Evolutionary conservation across 2,329 filamentous ascomycete genomes (phyloP).

Genomic region (Fusarium euwallaceae): DNA sequence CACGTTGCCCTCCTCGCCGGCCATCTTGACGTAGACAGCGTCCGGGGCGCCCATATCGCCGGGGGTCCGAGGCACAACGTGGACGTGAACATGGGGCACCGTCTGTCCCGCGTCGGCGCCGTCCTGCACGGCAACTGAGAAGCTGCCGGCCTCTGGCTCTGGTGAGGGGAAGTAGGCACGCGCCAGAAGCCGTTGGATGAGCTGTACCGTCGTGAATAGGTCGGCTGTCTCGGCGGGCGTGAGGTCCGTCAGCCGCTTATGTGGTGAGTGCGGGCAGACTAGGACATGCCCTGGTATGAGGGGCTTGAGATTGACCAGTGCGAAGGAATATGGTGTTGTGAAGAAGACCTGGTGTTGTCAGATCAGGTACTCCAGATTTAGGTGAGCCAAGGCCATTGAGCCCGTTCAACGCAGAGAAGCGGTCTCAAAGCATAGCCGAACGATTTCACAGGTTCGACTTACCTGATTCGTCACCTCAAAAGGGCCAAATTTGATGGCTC

Average conservation of each 20-base stretch:
- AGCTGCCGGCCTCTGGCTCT: conserved; percentile 74
- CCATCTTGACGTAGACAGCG: conserved; percentile 85
- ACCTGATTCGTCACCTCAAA: conserved; percentile 84
- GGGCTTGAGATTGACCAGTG: conserved; percentile 95
- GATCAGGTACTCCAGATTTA: neutral
- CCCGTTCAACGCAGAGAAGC: neutral
- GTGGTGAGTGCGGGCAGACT: conserved; percentile 79
- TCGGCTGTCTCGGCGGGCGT: conserved; percentile 79
- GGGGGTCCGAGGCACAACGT: conserved; percentile 82
- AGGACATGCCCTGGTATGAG: conserved; percentile 94
- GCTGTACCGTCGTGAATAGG: conserved; percentile 88
- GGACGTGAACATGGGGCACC: conserved; percentile 92
- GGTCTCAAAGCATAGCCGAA: neutral
- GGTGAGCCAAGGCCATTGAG: neutral
- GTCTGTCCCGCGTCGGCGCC: conserved; percentile 92
- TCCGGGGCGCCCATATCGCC: conserved; percentile 70
- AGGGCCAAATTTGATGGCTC: conserved; percentile 75
- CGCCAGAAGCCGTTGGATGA: conserved; percentile 81
- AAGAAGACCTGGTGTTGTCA: conserved; percentile 80
- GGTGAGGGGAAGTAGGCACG: conserved; percentile 66
- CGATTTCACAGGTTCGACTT: conserved; percentile 36
- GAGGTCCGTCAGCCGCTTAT: conserved; percentile 82
- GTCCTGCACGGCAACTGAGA: conserved; percentile 97
- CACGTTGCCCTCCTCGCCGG: conserved; percentile 87
- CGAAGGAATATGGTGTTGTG: conserved; percentile 82